Evolutionary conservation across 1,139 yeast species (phyloP), one percentile per base, ranked within the genome.

Genomic region (Hansenula lynferdii): DNA sequence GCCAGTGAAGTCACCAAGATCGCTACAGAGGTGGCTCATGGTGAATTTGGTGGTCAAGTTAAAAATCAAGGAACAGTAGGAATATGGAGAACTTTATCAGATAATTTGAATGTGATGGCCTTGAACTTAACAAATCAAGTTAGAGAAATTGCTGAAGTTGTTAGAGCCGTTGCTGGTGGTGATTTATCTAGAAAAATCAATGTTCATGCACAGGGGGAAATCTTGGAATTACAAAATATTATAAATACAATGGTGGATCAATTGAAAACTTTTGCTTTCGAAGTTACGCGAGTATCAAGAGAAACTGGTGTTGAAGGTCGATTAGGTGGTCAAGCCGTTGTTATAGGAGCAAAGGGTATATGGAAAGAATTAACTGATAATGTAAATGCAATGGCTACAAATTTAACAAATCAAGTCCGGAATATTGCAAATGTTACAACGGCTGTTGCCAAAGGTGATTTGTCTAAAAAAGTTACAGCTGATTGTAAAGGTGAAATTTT

Each of bases 401-500:
- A 85, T 59, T 75, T 85, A 59, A 86, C 96, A 0, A 82, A 94
- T 6, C 96, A 85, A 65, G 95, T 85, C 54, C 77, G 95, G 65
- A 95, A 95, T 1, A 85, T 85, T 65, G 95, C 95, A 21, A 94
- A 84, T 57, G 86, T 86, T 54, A 86, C 95, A 0, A 95, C 94
- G 16, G 94, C 95, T 15, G 95, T 95, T 6, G 85, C 95, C 1
- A 94, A 84, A 63, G 95, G 95, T 57, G 96, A 86, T 60, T 83
- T 86, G 61, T 85, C 95, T 0, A 71, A 94, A 46, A 85, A 85
- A 54, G 86, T 86, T 51, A 86, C 95, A 0, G 95, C 86, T 42
- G 95, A 86, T 57, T 95, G 95, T 6, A 74, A 83, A 41, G 96
- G 96, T 59, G 96, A 86, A 67, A 85, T 86, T 87, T 90, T 85